A percentile compares a stretch with the other conserved stretches of the same genome.
Evolutionary conservation across 805 yeast species (phyloP).

Genomic region (Spencermartinsiella europaea): DNA sequence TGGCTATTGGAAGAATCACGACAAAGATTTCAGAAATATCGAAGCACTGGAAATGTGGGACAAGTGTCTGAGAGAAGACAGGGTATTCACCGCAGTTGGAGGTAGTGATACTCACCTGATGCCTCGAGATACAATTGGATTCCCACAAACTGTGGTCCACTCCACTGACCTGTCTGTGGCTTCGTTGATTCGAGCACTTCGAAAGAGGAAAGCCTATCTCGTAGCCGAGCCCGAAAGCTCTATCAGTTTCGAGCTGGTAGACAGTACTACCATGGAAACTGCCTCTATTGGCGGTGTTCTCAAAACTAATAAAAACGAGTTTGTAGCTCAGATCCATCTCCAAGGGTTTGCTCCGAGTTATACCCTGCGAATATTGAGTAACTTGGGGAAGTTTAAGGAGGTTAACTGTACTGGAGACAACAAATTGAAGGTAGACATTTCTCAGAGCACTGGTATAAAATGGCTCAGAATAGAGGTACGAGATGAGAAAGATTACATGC

Average conservation of each 20-base stretch:
- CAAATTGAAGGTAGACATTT: background rate
- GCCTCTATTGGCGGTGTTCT: background rate
- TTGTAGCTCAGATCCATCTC: background rate
- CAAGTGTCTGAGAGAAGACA: slow-evolving; percentile 5
- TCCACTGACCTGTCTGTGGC: slow-evolving; percentile 7
- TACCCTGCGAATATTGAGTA: background rate
- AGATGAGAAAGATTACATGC: slow-evolving; percentile 5
- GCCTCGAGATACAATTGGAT: slow-evolving; percentile 9
- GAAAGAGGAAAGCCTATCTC: slow-evolving; percentile 6
- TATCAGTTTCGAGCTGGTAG: slow-evolving; percentile 2
- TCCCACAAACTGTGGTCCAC: slow-evolving; percentile 8
- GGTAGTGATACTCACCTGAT: slow-evolving; percentile 13
- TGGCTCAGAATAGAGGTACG: slow-evolving; percentile 9
- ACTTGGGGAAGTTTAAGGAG: background rate
- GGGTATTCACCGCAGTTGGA: slow-evolving; percentile 8
- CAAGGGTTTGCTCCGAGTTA: background rate
- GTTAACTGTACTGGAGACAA: background rate
- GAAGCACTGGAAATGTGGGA: slow-evolving; percentile 11
- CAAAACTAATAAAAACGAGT: background rate
- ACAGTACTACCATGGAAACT: background rate
- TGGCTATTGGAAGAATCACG: slow-evolving; percentile 14
- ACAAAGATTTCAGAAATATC: slow-evolving; percentile 7
- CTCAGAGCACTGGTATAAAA: background rate
- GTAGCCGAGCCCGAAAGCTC: background rate
- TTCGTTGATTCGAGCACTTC: slow-evolving; percentile 6